Conservation (phyloP, 345 rosid genomes). For the Laguncularia racemosa region DNA sequence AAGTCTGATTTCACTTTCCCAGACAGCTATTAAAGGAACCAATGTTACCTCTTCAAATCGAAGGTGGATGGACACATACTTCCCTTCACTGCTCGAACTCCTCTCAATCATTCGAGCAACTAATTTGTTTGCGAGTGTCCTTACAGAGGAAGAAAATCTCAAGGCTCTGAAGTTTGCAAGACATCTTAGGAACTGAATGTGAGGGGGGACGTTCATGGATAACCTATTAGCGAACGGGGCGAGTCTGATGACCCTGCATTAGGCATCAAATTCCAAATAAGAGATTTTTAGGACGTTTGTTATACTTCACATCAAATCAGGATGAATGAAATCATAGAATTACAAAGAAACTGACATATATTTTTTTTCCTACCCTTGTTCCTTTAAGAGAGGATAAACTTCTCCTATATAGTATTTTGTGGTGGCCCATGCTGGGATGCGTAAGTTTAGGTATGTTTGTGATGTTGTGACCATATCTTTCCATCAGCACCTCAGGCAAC, state of each 20-base stretch:
- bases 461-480: conserved; percentile 44
- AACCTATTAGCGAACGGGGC: conserved; percentile 94
- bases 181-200: conserved; percentile 82
- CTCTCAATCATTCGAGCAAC: conserved; percentile 60
- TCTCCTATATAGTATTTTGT: conserved; percentile 52
- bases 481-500: conserved; percentile 63
- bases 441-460: conserved; percentile 56
- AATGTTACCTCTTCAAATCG: conserved; percentile 82
- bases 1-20: neutral
- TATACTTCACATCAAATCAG: neutral
- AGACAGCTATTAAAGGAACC: neutral
- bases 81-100: conserved; percentile 65
- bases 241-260: conserved; percentile 71
- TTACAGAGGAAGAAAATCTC: conserved; percentile 59
- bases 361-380: conserved; percentile 55
- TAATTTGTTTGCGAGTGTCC: conserved; percentile 53
- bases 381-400: conserved; percentile 58
- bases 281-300: neutral
- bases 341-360: neutral
- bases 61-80: conserved; percentile 79
- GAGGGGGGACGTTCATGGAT: conserved; percentile 89
- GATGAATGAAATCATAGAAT: neutral
- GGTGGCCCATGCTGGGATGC: conserved; percentile 78
- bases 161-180: conserved; percentile 78
- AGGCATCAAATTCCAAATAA: conserved; percentile 1